A percentile compares a stretch with the other conserved stretches of the same genome.
Conservation (phyloP, 2,329 filamentous ascomycete species). For the Exophiala sp. region DNA sequence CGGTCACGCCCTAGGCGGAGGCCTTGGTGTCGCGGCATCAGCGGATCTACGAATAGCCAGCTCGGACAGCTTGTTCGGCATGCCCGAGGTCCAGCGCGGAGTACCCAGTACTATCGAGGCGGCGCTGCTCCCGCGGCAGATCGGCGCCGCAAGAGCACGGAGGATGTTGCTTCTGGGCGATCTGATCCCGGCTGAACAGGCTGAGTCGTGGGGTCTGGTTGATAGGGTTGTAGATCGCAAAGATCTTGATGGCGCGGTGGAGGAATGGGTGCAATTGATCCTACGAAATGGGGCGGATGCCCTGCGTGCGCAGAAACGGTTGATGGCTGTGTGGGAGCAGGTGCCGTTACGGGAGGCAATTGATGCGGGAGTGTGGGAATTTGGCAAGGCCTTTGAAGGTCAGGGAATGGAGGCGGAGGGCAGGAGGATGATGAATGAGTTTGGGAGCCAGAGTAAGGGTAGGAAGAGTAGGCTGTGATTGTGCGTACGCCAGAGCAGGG, state of each 20-base stretch:
- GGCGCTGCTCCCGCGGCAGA: slow-evolving; percentile 36
- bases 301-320: slow-evolving; percentile 34
- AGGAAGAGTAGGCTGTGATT: slow-evolving; percentile 4
- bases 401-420: slow-evolving; percentile 5
- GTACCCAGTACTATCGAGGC: slow-evolving; percentile 41
- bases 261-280: slow-evolving; percentile 32
- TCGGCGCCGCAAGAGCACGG: slow-evolving; percentile 38
- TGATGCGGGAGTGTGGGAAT: slow-evolving; percentile 28
- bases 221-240: slow-evolving; percentile 34
- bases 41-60: slow-evolving; percentile 39
- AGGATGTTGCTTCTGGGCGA: slow-evolving; percentile 37
- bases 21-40: slow-evolving; percentile 35
- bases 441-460: neutral
- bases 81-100: slow-evolving; percentile 40
- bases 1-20: slow-evolving; percentile 38
- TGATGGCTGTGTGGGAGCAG: slow-evolving; percentile 23
- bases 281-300: slow-evolving; percentile 33
- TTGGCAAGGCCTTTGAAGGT: slow-evolving; percentile 20
- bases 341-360: slow-evolving; percentile 23
- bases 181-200: slow-evolving; percentile 32
- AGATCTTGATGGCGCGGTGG: slow-evolving; percentile 33
- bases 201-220: slow-evolving; percentile 36
- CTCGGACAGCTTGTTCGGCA: slow-evolving; percentile 34
- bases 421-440: slow-evolving; percentile 10
- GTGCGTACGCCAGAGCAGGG: too few species aligned